phyloP scores from a whole-genome alignment of 768 basidiomycete species.

The Cantharellus anzutake region DNA sequence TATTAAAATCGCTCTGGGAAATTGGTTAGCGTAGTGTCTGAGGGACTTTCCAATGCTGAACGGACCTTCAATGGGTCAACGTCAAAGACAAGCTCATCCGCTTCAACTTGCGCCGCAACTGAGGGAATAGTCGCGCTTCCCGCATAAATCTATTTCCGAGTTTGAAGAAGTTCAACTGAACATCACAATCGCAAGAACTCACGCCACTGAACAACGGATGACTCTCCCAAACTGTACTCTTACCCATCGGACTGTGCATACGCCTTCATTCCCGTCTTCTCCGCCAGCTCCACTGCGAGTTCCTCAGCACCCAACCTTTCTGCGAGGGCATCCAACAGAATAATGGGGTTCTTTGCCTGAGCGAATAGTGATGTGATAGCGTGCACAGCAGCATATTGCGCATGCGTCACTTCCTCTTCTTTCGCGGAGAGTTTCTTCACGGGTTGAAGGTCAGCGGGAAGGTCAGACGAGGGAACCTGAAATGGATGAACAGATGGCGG shows the following conservation, averaged over 20 bases:
- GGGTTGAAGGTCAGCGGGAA: neutral
- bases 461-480: neutral
- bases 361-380: conserved; percentile 9
- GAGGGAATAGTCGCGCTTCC: conserved; percentile 48
- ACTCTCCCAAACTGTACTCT: conserved; percentile 48
- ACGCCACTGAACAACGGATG: neutral
- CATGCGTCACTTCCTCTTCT: neutral
- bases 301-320: conserved; percentile 26
- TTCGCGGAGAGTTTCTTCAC: conserved; percentile 16
- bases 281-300: conserved; percentile 45
- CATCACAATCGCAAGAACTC: neutral
- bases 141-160: conserved; percentile 28
- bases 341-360: conserved; percentile 34
- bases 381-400: conserved; percentile 1
- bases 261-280: conserved; percentile 51
- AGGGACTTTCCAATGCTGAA: neutral
- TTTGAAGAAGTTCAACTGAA: neutral
- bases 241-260: conserved; percentile 66
- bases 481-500: neutral
- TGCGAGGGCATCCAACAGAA: conserved; percentile 8
- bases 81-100: conserved; percentile 53
- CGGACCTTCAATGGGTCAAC: conserved; percentile 36
- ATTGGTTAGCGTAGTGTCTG: neutral
- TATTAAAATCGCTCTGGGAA: neutral
- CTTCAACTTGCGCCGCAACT: conserved; percentile 54